Percentiles rank a stretch among this genome's conserved stretches.
phyloP scores from a whole-genome alignment of 257 asterid genomes.

The Linaria vulgaris region DNA sequence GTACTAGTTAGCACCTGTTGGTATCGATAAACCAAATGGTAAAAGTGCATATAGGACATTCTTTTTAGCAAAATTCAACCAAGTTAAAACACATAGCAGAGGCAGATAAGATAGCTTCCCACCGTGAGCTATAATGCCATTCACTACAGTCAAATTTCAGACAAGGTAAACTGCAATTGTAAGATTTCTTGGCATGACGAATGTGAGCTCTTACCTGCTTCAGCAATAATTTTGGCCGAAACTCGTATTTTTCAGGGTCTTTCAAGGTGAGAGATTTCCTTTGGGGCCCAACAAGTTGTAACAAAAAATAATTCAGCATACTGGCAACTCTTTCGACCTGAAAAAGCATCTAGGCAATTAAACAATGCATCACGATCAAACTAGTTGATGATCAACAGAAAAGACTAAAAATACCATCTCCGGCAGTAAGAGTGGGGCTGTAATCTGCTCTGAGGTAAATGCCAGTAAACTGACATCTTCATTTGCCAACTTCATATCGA shows the following conservation, averaged over 20 bases:
- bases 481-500: conserved; percentile 93
- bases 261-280: conserved; percentile 88
- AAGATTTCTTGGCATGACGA: conserved; percentile 5
- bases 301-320: conserved; percentile 89
- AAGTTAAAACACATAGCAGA: too few relatives aligned
- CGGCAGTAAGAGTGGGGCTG: conserved; percentile 76
- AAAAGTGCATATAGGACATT: too few relatives aligned
- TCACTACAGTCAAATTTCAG: too few relatives aligned
- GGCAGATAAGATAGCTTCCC: too few relatives aligned
- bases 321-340: conserved; percentile 98
- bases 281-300: conserved; percentile 97
- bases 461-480: conserved; percentile 90
- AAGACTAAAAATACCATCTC: conserved; percentile 65
- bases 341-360: background rate
- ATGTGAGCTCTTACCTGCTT: conserved; percentile 60
- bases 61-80: too few relatives aligned
- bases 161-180: too few relatives aligned
- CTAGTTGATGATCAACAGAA: background rate
- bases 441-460: conserved; percentile 93
- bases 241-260: conserved; percentile 98
- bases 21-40: too few relatives aligned
- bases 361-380: too few relatives aligned
- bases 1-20: too few relatives aligned
- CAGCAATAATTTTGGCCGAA: conserved; percentile 81
- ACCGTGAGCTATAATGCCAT: too few relatives aligned